These are phyloP conservation scores for Eruca vesicaria DNA, from an alignment of 441 rosid genomes.

Conservation along the genomic window DNA sequence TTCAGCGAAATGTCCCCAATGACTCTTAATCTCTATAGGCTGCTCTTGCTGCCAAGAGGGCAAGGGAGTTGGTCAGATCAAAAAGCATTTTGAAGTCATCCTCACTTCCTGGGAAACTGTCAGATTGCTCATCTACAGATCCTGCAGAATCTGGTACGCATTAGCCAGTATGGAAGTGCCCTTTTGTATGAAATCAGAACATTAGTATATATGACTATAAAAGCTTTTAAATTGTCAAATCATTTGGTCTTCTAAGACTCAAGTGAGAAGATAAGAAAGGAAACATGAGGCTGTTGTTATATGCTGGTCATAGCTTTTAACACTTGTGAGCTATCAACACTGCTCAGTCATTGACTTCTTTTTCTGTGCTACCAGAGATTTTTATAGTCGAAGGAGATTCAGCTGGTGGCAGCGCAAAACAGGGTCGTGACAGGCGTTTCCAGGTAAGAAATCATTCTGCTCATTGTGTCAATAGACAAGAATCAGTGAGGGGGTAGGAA, in stretches of 20 bases:
- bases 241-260: background rate
- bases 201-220: background rate
- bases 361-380: slow-evolving; percentile 63
- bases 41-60: slow-evolving; percentile 94
- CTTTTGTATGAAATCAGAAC: slow-evolving; percentile 1
- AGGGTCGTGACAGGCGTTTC: slow-evolving; percentile 97
- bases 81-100: slow-evolving; percentile 87
- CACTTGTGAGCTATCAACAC: background rate
- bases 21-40: slow-evolving; percentile 53
- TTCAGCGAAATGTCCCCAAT: slow-evolving; percentile 2
- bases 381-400: slow-evolving; percentile 98
- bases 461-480: background rate
- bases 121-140: slow-evolving; percentile 87
- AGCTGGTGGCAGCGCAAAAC: slow-evolving; percentile 99
- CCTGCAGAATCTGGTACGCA: slow-evolving; percentile 81
- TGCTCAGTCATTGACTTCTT: background rate
- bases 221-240: background rate
- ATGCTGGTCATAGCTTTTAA: background rate
- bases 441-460: slow-evolving; percentile 50
- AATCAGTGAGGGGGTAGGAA: background rate
- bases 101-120: slow-evolving; percentile 92
- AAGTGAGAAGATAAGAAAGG: background rate
- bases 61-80: slow-evolving; percentile 88
- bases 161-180: slow-evolving; percentile 8
- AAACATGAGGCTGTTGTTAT: background rate